Base-by-base conservation (phyloP, 192 early-diverging fungal species). In the Funneliformis mosseae region DNA sequence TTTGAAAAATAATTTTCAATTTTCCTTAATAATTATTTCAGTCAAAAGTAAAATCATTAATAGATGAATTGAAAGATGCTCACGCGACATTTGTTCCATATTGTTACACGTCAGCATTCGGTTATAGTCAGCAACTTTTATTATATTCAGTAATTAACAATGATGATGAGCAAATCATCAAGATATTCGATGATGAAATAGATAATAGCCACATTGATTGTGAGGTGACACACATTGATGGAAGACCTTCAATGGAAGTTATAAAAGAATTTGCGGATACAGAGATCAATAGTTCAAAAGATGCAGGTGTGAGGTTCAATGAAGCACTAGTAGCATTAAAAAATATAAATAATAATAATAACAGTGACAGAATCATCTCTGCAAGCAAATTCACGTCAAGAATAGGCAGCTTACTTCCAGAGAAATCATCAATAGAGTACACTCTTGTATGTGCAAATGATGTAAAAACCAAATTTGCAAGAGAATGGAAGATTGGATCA, bases 171-270 rank as follows among this genome's bases (percentile, higher is more conserved):
- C 68, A 70, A 38, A 38, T 70, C 42, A 70, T 70, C 7, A 38
- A 70, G n/a, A 41, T 70, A 41, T 70, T 70, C 42, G 68, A 70
- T 45, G 68, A 70, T 21, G 5, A 28, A 70, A 70, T 45, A 23
- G 68, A 70, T 5, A 28, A 12, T 8, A 43, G 21, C n/a, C 42
- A 14, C 0, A 70, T 43, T 23, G 68, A 70, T 70, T 70, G 68
- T 43, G 33, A 70, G 8, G 68, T 70, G 8, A 70, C 33, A 39
- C 33, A 70, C 16, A 70, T 70, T 7, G 68, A 70, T 70, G 39
- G 21, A 7, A 16, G 7, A 70, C 41, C 68, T 41, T 28, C 68
- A 9, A 38, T 70, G 14, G 38, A 70, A 5, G 33, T 70, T 9
- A 70, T 70, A n/a, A 70, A n/a, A 14, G 68, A 70, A 42, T 70